These are phyloP conservation scores for Ananas comosus DNA, from an alignment of 176 grass and related monocot genomes.

Conservation along the genomic window DNA sequence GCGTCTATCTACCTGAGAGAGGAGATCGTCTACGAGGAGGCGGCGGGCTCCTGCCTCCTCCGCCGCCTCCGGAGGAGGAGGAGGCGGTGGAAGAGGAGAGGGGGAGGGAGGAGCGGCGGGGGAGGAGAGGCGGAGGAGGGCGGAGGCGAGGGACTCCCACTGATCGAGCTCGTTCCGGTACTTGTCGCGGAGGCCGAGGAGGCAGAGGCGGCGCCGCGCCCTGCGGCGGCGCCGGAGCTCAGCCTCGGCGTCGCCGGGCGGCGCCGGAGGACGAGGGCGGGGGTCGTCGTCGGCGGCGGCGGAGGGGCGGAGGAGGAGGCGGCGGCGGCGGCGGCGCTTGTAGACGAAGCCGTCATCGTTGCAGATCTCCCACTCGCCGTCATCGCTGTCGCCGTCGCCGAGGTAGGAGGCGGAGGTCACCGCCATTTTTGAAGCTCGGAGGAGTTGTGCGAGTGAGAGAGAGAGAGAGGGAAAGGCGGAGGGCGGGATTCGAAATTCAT, in stretches of 20 bases:
- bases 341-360: slow-evolving; percentile 20
- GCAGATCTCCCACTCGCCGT: slow-evolving; percentile 23
- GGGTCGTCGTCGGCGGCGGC: neutral
- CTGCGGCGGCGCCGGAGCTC: slow-evolving; percentile 1
- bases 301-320: neutral
- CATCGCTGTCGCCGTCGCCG: slow-evolving; percentile 7
- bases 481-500: neutral
- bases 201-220: neutral
- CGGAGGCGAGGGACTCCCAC: slow-evolving; percentile 6
- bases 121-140: neutral
- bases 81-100: neutral
- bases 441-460: neutral
- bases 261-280: neutral
- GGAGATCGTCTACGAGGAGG: slow-evolving; percentile 2
- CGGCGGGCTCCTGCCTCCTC: neutral
- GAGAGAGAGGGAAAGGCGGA: neutral
- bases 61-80: neutral
- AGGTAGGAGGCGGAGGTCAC: neutral
- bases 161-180: slow-evolving; percentile 12
- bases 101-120: neutral
- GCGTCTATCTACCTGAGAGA: slow-evolving; percentile 6
- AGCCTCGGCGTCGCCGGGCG: neutral
- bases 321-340: slow-evolving; percentile 9
- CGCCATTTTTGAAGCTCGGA: neutral
- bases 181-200: slow-evolving; percentile 3